Evolutionary conservation across 73 alveolate species (phyloP).

Genomic region (Uronychia setigera): DNA sequence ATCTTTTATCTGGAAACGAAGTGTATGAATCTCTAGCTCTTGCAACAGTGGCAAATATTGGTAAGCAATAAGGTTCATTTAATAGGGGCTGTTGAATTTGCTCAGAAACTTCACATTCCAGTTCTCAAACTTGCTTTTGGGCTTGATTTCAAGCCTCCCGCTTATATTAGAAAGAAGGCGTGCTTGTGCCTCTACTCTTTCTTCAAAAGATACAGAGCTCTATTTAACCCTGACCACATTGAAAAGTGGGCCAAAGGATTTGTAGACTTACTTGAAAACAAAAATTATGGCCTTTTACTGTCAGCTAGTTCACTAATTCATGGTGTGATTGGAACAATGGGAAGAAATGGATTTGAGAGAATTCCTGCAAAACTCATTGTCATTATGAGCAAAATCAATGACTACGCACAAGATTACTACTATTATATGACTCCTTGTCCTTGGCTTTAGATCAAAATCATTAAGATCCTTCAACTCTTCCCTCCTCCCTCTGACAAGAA

Average conservation of each 20-base stretch:
- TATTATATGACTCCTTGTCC: conserved; percentile 97
- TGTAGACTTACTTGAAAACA: conserved; percentile 71
- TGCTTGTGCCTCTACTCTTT: conserved; percentile 87
- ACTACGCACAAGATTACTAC: conserved; percentile 89
- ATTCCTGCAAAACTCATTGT: conserved; percentile 78
- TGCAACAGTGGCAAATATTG: conserved; percentile 90
- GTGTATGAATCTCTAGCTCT: conserved; percentile 95
- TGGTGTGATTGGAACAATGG: conserved; percentile 71
- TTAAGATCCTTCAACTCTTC: conserved; percentile 89
- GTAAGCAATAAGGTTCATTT: no score
- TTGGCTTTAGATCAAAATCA: conserved; percentile 95
- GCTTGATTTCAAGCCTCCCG: conserved; percentile 80
- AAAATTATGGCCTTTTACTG: conserved; percentile 80
- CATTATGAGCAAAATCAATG: conserved; percentile 81
- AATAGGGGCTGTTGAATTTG: conserved; percentile 91
- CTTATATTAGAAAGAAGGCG: conserved; percentile 93
- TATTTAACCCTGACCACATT: conserved; percentile 44
- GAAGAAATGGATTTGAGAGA: conserved; percentile 89
- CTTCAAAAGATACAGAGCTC: conserved; percentile 88
- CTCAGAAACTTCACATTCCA: conserved; percentile 78
- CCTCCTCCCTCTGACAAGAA: conserved; percentile 90
- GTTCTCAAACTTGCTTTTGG: conserved; percentile 85
- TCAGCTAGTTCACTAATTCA: conserved; percentile 81
- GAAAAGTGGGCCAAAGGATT: conserved; percentile 76
- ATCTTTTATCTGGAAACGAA: conserved; percentile 89